Evolutionary conservation across 2,329 filamentous ascomycete genomes (phyloP), one percentile per base, ranked within the genome.

Genomic region (Aspergillus bombycis): DNA sequence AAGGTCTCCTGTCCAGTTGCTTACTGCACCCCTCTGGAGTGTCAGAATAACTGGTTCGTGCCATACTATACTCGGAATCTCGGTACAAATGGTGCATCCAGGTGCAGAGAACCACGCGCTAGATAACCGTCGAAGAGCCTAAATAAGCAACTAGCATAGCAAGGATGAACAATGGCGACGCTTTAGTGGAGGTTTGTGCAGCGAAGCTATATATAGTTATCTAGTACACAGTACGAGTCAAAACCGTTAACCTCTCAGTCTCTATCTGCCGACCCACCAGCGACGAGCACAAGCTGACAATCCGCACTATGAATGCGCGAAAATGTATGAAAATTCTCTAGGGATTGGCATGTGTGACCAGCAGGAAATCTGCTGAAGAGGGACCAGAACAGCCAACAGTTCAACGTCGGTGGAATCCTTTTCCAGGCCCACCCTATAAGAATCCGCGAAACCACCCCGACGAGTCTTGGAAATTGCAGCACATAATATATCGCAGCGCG

Each of bases 381-480:
- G 26, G 19, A 32, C 23, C 19, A 53, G 50, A 8, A 8, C 50
- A 34, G 30, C 50, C 50, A 53, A 53, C n/a, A 21, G 30, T 19
- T 38, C 28, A 36, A 53, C 14, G 21, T 36, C 32, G 12, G n/a
- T 38, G 52, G 34, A 38, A 34, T 54, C 52, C 52, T 26, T 34
- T 36, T 54, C 52, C n/a, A 54, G 28, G 21, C n/a, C 52, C n/a
- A 36, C 19, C 52, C 52, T 54, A 38, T 54, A 54, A 38, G 19
- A 54, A 36, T 54, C 21, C 30, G 23, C 30, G 10, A 30, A 30
- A 30, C 23, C 16, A 43, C 23, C 45, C 45, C 46, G 10, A 36
- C n/a, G 30, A 54, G 26, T 32, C 32, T 32, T 21, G 19, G 23
- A 36, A 23, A 23, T 36, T 23, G 32, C 52, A 55, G 32, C 52